Conservation (phyloP, 148 eudicot species). For the Camellia sinensis region DNA sequence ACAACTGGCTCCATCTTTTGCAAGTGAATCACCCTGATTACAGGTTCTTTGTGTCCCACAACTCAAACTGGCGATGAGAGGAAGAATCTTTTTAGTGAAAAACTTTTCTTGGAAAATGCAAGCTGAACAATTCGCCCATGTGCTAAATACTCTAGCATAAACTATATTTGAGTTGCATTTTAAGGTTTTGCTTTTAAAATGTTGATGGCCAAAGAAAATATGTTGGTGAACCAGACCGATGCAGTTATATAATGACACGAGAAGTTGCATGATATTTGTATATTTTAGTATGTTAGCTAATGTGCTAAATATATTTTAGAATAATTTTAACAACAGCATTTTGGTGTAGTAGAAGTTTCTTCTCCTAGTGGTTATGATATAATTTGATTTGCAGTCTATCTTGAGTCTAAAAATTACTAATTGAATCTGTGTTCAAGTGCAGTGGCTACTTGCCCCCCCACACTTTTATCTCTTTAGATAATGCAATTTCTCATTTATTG, state of each 20-base stretch:
- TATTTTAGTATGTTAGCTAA: not conserved
- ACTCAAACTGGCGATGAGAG: slow-evolving; percentile 35
- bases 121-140: not conserved
- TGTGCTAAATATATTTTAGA: not conserved
- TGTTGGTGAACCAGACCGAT: not conserved
- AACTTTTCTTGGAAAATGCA: not conserved
- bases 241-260: not conserved
- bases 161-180: not conserved
- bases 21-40: slow-evolving; percentile 80
- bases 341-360: not conserved
- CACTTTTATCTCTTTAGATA: too few relatives aligned
- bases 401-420: too few relatives aligned
- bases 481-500: too few relatives aligned
- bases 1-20: slow-evolving; percentile 67
- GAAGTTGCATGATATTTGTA: not conserved
- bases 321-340: too few relatives aligned
- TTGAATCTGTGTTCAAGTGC: too few relatives aligned
- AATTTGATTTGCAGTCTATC: too few relatives aligned
- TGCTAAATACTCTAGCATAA: not conserved
- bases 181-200: not conserved
- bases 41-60: slow-evolving; percentile 53
- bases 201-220: not conserved
- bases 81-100: not conserved
- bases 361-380: not conserved
- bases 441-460: too few relatives aligned